Evolutionary conservation across 1,139 yeast genomes (phyloP).

Genomic region (Geotrichum candidum): DNA sequence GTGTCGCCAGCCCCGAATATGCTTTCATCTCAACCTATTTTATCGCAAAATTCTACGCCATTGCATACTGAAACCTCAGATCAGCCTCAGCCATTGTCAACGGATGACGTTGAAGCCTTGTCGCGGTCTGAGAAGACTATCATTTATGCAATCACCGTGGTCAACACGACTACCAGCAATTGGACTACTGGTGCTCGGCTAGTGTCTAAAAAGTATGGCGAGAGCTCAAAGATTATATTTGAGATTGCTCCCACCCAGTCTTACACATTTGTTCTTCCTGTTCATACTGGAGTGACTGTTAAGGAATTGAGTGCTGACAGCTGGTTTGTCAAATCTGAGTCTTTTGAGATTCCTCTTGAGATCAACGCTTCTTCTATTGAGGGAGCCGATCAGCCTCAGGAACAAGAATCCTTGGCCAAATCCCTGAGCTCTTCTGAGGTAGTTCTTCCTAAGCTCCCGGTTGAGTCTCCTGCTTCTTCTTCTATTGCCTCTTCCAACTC

Average conservation of each 20-base stretch:
- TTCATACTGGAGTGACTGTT: neutral
- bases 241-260: slow-evolving; percentile 3
- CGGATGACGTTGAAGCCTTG: neutral
- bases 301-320: neutral
- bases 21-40: neutral
- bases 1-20: neutral
- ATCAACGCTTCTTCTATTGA: slow-evolving; percentile 9
- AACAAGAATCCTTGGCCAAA: neutral
- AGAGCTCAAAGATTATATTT: neutral
- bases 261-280: slow-evolving; percentile 8
- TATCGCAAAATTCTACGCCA: neutral
- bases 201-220: neutral
- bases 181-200: slow-evolving; percentile 11
- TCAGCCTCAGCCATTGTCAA: neutral
- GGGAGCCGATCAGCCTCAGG: neutral
- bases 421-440: slow-evolving; percentile 21
- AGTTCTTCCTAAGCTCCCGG: slow-evolving; percentile 24
- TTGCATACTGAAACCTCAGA: neutral
- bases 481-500: slow-evolving; percentile 1
- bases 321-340: slow-evolving; percentile 17
- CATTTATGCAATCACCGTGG: neutral
- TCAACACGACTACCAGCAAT: neutral
- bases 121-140: neutral
- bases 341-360: slow-evolving; percentile 13
- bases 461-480: slow-evolving; percentile 21